These are phyloP conservation scores for Debaryomycetaceae sp. DNA, from an alignment of 1,139 yeast genomes.

Conservation along the genomic window DNA sequence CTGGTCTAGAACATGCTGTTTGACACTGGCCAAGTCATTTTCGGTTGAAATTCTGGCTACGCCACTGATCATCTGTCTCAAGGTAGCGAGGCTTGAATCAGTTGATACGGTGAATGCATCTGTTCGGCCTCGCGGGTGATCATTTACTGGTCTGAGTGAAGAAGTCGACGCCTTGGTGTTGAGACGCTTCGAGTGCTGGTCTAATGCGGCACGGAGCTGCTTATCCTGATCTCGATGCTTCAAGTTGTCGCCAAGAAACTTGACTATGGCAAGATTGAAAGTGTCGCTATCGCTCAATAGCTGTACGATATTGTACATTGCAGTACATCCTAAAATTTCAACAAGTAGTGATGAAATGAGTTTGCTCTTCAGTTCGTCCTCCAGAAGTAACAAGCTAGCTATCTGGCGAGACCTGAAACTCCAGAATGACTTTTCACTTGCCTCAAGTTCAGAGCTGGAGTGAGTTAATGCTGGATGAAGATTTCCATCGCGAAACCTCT, in stretches of 20 bases:
- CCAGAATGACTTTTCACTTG: constrained; percentile 43
- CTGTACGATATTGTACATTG: constrained; percentile 36
- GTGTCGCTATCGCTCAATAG: constrained; percentile 67
- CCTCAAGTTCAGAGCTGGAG: constrained; percentile 21
- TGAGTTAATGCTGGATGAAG: constrained; percentile 54
- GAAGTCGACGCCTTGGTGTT: constrained; percentile 2
- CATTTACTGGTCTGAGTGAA: constrained; percentile 1
- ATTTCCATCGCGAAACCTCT: constrained; percentile 44
- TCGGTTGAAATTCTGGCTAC: constrained; percentile 8
- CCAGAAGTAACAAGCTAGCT: constrained; percentile 40
- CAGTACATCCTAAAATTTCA: constrained; percentile 51
- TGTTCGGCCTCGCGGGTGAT: background rate
- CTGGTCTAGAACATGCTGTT: constrained; percentile 11
- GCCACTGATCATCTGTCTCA: constrained; percentile 16
- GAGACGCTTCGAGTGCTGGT: constrained; percentile 40
- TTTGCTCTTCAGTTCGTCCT: constrained; percentile 38
- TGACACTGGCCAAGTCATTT: constrained; percentile 14
- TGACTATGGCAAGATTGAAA: constrained; percentile 57
- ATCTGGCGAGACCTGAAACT: constrained; percentile 31
- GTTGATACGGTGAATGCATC: constrained; percentile 8
- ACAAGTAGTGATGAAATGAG: constrained; percentile 41
- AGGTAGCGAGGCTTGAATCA: constrained; percentile 23
- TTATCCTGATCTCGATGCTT: constrained; percentile 71
- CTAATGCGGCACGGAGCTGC: constrained; percentile 58
- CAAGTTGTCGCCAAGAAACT: constrained; percentile 52